A percentile compares a stretch with the other conserved stretches of the same genome.
Evolutionary conservation across 208 protist species (phyloP).

Genomic region (Wallacemonas sp.): DNA sequence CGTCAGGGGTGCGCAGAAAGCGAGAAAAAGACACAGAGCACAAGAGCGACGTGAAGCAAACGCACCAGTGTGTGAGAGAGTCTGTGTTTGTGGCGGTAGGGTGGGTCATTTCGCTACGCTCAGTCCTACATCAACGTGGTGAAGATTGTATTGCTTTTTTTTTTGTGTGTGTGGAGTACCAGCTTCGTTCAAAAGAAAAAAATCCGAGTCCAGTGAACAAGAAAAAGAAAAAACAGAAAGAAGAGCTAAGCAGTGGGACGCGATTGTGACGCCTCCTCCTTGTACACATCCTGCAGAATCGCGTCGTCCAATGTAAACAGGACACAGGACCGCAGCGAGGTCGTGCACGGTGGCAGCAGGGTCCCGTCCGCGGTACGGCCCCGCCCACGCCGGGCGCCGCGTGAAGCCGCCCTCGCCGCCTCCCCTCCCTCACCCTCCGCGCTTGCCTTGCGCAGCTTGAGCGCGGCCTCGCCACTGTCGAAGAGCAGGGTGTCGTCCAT

Average conservation of each 20-base stretch:
- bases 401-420: not conserved
- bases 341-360: conserved; percentile 25
- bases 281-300: conserved; percentile 32
- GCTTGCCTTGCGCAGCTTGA: conserved; percentile 14
- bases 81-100: not conserved
- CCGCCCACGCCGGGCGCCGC: not conserved
- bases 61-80: too few species aligned
- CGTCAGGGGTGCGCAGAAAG: not conserved
- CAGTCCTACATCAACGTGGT: too few species aligned
- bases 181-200: too few species aligned
- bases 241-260: not conserved
- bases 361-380: not conserved
- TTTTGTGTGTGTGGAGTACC: too few species aligned
- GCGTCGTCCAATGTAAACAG: conserved; percentile 58
- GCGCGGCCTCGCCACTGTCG: conserved; percentile 51
- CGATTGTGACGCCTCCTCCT: not conserved
- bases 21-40: not conserved
- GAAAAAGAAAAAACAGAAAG: conserved; percentile 16
- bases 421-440: not conserved
- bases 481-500: conserved; percentile 69
- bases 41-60: not conserved
- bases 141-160: too few species aligned
- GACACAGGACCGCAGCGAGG: conserved; percentile 38
- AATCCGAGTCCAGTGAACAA: too few species aligned
- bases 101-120: not conserved